These are phyloP conservation scores for Trametes coccinea DNA, from an alignment of 768 basidiomycete species.

Conservation along the genomic window DNA sequence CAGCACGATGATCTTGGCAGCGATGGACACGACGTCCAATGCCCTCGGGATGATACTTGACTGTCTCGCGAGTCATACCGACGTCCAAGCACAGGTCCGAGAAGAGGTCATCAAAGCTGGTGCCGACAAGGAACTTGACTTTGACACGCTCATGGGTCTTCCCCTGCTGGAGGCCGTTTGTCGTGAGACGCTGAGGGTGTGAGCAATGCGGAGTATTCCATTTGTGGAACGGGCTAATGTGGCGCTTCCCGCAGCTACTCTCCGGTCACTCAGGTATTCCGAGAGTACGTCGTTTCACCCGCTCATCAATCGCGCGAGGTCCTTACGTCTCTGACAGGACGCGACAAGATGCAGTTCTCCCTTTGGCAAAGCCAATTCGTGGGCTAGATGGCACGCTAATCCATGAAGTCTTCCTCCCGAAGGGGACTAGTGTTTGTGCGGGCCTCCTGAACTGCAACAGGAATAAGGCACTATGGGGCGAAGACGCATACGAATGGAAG, in stretches of 20 bases:
- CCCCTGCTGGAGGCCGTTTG: constrained; percentile 12
- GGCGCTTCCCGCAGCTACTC: too few relatives aligned
- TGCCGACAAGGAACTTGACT: background rate
- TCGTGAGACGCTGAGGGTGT: constrained; percentile 12
- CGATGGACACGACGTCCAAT: constrained; percentile 10
- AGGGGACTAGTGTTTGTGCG: constrained; percentile 39
- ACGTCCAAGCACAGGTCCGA: background rate
- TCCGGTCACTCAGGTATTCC: too few relatives aligned
- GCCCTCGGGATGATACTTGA: background rate
- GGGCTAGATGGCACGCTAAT: constrained; percentile 15
- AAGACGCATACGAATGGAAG: constrained; percentile 42
- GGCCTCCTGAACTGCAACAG: constrained; percentile 43
- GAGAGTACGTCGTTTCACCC: too few relatives aligned
- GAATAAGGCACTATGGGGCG: constrained; percentile 45
- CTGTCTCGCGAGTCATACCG: background rate
- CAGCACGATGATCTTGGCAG: background rate
- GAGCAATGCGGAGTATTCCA: background rate
- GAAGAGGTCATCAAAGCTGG: background rate
- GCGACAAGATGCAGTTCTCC: constrained; percentile 13
- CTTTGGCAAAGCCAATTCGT: constrained; percentile 14
- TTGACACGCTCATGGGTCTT: background rate
- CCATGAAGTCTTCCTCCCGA: constrained; percentile 34
- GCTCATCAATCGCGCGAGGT: too few relatives aligned
- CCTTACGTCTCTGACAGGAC: too few relatives aligned
- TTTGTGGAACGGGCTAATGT: too few relatives aligned